Evolutionary conservation across 345 rosid species (phyloP).

Genomic region (Leavenworthia alabamica): DNA sequence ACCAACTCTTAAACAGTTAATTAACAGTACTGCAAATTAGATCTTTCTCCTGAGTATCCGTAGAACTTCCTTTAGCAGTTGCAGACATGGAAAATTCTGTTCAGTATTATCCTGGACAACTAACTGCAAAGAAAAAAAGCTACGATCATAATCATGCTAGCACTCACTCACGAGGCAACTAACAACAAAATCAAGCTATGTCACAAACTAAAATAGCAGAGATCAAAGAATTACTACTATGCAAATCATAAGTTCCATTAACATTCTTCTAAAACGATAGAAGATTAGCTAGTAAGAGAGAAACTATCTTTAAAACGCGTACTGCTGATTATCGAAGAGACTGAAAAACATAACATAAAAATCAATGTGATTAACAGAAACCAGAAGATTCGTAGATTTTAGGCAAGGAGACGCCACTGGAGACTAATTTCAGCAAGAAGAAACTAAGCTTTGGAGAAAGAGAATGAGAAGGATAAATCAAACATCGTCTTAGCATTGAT

Average conservation of each 20-base stretch:
- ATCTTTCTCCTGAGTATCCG: slow-evolving; percentile 33
- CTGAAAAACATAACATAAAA: slow-evolving; percentile 3
- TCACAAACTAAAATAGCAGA: not conserved
- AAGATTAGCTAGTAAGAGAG: not conserved
- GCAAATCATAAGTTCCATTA: not conserved
- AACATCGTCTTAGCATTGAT: not conserved
- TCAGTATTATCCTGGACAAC: slow-evolving; percentile 13
- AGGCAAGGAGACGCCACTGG: not conserved
- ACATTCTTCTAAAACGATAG: not conserved
- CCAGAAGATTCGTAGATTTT: not conserved
- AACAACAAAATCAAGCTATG: not conserved
- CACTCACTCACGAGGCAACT: not conserved
- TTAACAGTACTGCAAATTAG: slow-evolving; percentile 42
- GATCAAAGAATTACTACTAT: not conserved
- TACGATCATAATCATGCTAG: not conserved
- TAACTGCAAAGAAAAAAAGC: slow-evolving; percentile 17
- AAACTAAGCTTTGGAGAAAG: not conserved
- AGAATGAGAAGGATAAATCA: not conserved
- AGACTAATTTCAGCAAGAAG: not conserved
- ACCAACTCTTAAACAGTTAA: not conserved
- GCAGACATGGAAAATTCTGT: slow-evolving; percentile 35
- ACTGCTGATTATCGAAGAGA: not conserved
- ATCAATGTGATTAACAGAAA: not conserved
- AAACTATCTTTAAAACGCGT: not conserved
- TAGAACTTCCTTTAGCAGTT: slow-evolving; percentile 36